Conservation (phyloP, 1,139 yeast species). For the Yamadazyma atlantica region DNA sequence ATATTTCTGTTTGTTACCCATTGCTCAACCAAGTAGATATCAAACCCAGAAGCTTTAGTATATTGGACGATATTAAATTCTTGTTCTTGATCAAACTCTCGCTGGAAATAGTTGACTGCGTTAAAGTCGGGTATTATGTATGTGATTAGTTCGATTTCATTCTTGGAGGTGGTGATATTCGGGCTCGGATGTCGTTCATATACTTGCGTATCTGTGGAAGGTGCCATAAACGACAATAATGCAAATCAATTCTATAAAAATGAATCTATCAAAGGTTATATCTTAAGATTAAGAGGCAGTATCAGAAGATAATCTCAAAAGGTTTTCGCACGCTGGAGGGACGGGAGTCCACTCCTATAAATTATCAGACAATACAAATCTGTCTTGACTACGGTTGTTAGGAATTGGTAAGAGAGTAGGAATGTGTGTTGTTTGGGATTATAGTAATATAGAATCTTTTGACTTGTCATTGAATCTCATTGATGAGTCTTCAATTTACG, state of each 20-base stretch:
- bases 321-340: too few species aligned
- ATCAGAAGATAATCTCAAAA: not conserved
- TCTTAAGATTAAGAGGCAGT: too few species aligned
- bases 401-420: too few species aligned
- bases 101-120: slow-evolving; percentile 49
- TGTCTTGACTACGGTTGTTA: too few species aligned
- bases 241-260: not conserved
- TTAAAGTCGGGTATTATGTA: slow-evolving; percentile 52
- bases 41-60: slow-evolving; percentile 66
- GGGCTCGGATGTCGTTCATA: not conserved
- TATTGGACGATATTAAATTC: slow-evolving; percentile 44
- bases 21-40: slow-evolving; percentile 87
- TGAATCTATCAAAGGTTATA: too few species aligned
- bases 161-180: slow-evolving; percentile 1
- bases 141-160: slow-evolving; percentile 27
- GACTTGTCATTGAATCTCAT: too few species aligned
- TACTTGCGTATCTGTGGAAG: not conserved
- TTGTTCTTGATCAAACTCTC: slow-evolving; percentile 35
- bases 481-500: too few species aligned
- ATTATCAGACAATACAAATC: too few species aligned
- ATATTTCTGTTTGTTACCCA: slow-evolving; percentile 79
- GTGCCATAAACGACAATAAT: not conserved
- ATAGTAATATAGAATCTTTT: too few species aligned
- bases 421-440: too few species aligned
- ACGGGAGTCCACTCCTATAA: too few species aligned